These are phyloP conservation scores for Chrysoporthe austroafricana DNA, from an alignment of 2,329 filamentous ascomycete species.

Conservation along the genomic window DNA sequence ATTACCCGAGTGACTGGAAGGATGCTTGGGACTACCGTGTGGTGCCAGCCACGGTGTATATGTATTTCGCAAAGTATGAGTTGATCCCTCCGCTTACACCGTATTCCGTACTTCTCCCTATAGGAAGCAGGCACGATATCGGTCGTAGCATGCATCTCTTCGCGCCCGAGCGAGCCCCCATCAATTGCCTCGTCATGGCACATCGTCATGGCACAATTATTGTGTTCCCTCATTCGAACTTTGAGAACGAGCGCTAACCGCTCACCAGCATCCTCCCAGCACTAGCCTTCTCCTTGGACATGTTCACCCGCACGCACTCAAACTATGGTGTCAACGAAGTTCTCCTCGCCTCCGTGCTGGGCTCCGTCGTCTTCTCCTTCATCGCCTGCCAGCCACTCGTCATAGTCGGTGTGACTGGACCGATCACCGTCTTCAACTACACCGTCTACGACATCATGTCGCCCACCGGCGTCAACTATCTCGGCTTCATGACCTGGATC, in stretches of 20 bases:
- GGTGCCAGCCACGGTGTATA: slow-evolving; percentile 84
- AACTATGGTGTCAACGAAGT: slow-evolving; percentile 92
- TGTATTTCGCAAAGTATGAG: slow-evolving; percentile 92
- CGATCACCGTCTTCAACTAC: slow-evolving; percentile 93
- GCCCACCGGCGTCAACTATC: slow-evolving; percentile 77
- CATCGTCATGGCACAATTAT: not conserved
- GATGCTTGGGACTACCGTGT: slow-evolving; percentile 93
- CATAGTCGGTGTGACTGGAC: slow-evolving; percentile 89
- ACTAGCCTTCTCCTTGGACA: slow-evolving; percentile 86
- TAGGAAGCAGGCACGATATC: not conserved
- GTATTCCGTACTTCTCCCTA: not conserved
- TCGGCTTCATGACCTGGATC: slow-evolving; percentile 92
- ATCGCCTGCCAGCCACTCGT: slow-evolving; percentile 83
- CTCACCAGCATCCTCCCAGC: slow-evolving; percentile 76
- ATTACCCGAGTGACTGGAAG: slow-evolving; percentile 79
- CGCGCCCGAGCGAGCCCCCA: not conserved
- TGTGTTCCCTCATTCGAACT: not conserved
- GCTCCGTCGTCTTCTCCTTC: slow-evolving; percentile 78
- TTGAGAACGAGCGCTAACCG: not conserved
- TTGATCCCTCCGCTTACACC: not conserved
- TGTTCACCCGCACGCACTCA: slow-evolving; percentile 86
- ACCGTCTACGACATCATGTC: slow-evolving; percentile 89
- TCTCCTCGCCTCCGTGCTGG: slow-evolving; percentile 81
- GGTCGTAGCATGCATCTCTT: not conserved
- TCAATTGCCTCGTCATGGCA: not conserved